Evolutionary conservation across 305 asterid species (phyloP).

Genomic region (Fraxinus albicans): DNA sequence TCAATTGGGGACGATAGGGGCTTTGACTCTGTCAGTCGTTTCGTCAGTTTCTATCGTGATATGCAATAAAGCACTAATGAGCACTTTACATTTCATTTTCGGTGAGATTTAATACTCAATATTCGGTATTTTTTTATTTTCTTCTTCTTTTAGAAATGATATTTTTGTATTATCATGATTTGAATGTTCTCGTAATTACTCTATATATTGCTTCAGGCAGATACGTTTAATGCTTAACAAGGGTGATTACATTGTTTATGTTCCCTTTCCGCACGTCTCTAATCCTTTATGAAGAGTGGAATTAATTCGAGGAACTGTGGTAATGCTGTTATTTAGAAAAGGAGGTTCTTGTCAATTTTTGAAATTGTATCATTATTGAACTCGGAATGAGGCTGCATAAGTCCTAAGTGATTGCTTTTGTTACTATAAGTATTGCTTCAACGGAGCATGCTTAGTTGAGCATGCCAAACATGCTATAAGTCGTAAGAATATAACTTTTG

Average conservation of each 20-base stretch:
- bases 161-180: background rate
- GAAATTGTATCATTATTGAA: background rate
- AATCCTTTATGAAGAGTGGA: background rate
- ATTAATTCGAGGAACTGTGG: background rate
- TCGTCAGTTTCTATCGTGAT: conserved; percentile 91
- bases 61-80: conserved; percentile 90
- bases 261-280: background rate
- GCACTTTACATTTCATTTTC: conserved; percentile 71
- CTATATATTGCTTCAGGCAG: background rate
- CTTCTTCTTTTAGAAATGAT: background rate
- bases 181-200: background rate
- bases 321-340: background rate
- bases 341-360: background rate
- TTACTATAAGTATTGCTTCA: background rate
- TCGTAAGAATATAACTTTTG: background rate
- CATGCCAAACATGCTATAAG: background rate
- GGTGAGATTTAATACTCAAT: conserved; percentile 40
- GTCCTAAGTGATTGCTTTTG: background rate
- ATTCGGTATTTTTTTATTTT: background rate
- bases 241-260: background rate
- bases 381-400: background rate
- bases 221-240: background rate
- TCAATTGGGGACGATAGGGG: conserved; percentile 88
- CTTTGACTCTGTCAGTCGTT: conserved; percentile 81
- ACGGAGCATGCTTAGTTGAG: background rate